Evolutionary conservation across 306 rosid genomes (phyloP), one percentile per base, ranked within the genome.

Genomic region (Rosa rugosa): DNA sequence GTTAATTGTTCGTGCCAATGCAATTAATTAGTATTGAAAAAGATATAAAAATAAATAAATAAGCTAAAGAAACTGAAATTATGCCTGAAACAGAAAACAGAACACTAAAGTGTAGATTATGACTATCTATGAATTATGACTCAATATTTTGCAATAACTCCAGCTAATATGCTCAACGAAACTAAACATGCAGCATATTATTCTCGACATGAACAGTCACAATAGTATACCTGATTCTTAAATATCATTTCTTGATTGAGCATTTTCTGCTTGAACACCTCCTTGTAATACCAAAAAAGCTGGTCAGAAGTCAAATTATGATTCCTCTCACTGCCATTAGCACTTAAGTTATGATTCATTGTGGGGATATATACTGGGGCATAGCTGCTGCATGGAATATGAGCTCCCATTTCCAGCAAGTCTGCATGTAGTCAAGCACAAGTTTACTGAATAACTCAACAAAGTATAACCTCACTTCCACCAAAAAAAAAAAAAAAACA

Each of bases 201-300:
- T 18, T 59, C 47, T 62, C 5, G 7, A 45, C 72, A 34, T 9
- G 45, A 49, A 41, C 14, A 49, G 49, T 50, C 59, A 10, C 56
- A 51, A 46, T 70, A 67, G 76, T 83, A 73, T 88, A 88, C 97
- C 88, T 92, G 97, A 47, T 86, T 87, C 87, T 77, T 92, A 46
- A 92, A 82, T 42, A 87, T 75, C 78, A 87, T 82, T 63, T 92
- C 97, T 36, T 92, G 91, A 75, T 86, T 79, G 79, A 92, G 90
- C 77, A 92, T 88, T 36, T 83, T 88, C 87, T 84, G 91, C 81
- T 88, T 90, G 50, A 92, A 54, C 56, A 76, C 72, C 64, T 87
- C 94, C 86, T 83, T 87, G 74, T 80, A 72, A 75, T 70, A 86
- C 57, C 75, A 83, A 25, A 77, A 22, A 79, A 59, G 77, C 22